Conservation (phyloP, 1,284 basidiomycete genomes). For the Marasmius oreades region DNA sequence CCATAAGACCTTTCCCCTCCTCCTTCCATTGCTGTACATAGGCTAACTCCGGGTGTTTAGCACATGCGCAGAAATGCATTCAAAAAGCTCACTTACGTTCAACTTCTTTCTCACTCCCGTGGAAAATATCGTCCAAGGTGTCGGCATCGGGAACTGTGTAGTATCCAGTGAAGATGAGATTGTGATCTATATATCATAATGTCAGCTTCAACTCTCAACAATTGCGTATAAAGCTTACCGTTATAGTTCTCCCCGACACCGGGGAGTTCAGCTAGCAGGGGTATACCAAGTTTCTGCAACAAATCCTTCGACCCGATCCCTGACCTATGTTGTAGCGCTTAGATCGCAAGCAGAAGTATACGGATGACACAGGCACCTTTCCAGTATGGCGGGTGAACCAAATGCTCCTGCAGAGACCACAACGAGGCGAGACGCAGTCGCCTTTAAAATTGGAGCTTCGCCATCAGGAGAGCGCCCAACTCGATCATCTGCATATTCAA, state of each 20-base stretch:
- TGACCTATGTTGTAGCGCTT: constrained; percentile 24
- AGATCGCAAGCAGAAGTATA: not conserved
- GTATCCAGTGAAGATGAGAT: not conserved
- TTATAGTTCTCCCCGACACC: constrained; percentile 18
- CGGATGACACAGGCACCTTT: constrained; percentile 27
- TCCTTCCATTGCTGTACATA: not conserved
- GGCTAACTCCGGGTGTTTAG: not conserved
- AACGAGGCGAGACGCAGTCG: constrained; percentile 39
- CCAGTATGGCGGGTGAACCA: constrained; percentile 52
- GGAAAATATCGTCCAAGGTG: not conserved
- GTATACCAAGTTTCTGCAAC: constrained; percentile 37
- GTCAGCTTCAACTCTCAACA: not conserved
- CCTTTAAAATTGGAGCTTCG: constrained; percentile 19
- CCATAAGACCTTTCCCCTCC: not conserved
- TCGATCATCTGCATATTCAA: constrained; percentile 47
- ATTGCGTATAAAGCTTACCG: constrained; percentile 1
- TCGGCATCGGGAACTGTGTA: not conserved
- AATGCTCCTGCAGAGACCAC: constrained; percentile 50
- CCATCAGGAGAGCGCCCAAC: not conserved
- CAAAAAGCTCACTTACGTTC: not conserved
- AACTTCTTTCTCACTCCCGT: not conserved
- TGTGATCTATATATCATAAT: not conserved
- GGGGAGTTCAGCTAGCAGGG: constrained; percentile 12
- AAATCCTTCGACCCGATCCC: constrained; percentile 43
- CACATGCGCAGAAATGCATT: too few species aligned